Conservation (phyloP, 306 rosid genomes). For the Prunus armeniaca region DNA sequence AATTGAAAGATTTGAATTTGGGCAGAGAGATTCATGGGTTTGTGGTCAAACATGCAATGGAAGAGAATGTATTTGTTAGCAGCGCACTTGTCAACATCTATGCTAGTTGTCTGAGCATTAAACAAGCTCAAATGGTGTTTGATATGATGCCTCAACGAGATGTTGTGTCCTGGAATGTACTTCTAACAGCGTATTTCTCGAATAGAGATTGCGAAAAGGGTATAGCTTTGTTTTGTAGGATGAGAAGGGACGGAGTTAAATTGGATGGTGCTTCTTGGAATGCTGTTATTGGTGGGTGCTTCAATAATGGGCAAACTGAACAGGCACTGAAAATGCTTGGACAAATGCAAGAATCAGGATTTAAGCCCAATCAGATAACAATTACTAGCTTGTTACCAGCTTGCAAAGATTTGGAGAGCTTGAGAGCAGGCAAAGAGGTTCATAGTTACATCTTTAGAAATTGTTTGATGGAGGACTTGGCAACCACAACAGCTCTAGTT, state of each 20-base stretch:
- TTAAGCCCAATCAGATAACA: slow-evolving; percentile 50
- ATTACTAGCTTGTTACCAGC: slow-evolving; percentile 48
- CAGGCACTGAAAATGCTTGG: slow-evolving; percentile 44
- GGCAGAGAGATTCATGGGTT: slow-evolving; percentile 19
- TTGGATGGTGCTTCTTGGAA: slow-evolving; percentile 51
- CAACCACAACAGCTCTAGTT: slow-evolving; percentile 37
- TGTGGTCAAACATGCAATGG: neutral
- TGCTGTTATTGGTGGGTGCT: slow-evolving; percentile 54
- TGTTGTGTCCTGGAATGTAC: slow-evolving; percentile 52
- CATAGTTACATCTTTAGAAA: slow-evolving; percentile 48
- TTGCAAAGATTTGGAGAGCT: slow-evolving; percentile 46
- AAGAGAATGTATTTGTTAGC: neutral
- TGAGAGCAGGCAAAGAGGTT: slow-evolving; percentile 53
- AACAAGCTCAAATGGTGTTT: slow-evolving; percentile 38
- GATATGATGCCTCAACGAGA: slow-evolving; percentile 45
- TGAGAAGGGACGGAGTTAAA: slow-evolving; percentile 38
- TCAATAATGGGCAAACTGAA: slow-evolving; percentile 42
- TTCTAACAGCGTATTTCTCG: slow-evolving; percentile 45
- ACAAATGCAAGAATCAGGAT: slow-evolving; percentile 49
- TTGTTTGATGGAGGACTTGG: slow-evolving; percentile 36
- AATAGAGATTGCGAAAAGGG: slow-evolving; percentile 47
- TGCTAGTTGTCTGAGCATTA: slow-evolving; percentile 1
- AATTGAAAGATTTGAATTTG: neutral
- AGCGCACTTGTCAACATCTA: slow-evolving; percentile 3
- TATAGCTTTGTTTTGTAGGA: slow-evolving; percentile 31